Evolutionary conservation across 2,329 filamentous ascomycete genomes (phyloP).

Genomic region (Penicillium brevicompactum): DNA sequence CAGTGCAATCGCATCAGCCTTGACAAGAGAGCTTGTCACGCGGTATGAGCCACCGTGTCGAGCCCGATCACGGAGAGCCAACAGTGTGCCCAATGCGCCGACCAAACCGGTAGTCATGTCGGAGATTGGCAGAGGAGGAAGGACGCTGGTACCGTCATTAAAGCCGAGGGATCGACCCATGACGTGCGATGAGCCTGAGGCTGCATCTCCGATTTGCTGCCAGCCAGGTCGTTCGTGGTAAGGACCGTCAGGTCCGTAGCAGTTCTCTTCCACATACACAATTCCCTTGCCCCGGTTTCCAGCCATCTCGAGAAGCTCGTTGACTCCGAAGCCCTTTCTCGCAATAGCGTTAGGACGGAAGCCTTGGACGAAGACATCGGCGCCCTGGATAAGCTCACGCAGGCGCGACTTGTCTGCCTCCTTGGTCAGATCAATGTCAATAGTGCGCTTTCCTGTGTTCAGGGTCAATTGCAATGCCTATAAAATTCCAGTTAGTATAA

Average conservation of each 20-base stretch:
- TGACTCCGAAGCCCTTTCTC: constrained; percentile 29
- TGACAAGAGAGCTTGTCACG: constrained; percentile 31
- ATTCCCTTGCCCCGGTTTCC: constrained; percentile 46
- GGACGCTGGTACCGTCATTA: constrained; percentile 14
- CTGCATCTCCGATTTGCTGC: constrained; percentile 52
- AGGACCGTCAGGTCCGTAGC: constrained; percentile 52
- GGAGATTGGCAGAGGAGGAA: constrained; percentile 13
- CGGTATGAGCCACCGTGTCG: constrained; percentile 24
- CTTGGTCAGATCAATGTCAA: constrained; percentile 48
- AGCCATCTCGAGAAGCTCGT: constrained; percentile 45
- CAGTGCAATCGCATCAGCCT: constrained; percentile 34
- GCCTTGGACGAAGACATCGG: constrained; percentile 57
- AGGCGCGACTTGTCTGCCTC: constrained; percentile 34
- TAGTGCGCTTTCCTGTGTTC: constrained; percentile 17
- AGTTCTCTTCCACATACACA: constrained; percentile 53
- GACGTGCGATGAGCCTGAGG: constrained; percentile 37
- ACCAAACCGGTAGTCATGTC: constrained; percentile 19
- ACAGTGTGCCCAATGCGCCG: constrained; percentile 16
- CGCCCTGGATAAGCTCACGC: constrained; percentile 46
- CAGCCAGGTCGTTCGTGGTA: constrained; percentile 47
- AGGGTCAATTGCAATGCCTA: constrained; percentile 16
- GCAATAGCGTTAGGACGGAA: constrained; percentile 50
- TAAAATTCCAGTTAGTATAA: constrained; percentile 17
- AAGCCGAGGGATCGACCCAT: constrained; percentile 38
- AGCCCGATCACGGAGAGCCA: constrained; percentile 21